A percentile compares a stretch with the other conserved stretches of the same genome.
Evolutionary conservation across 495 filamentous ascomycete genomes (phyloP).

Genomic region (Collariella sp.): DNA sequence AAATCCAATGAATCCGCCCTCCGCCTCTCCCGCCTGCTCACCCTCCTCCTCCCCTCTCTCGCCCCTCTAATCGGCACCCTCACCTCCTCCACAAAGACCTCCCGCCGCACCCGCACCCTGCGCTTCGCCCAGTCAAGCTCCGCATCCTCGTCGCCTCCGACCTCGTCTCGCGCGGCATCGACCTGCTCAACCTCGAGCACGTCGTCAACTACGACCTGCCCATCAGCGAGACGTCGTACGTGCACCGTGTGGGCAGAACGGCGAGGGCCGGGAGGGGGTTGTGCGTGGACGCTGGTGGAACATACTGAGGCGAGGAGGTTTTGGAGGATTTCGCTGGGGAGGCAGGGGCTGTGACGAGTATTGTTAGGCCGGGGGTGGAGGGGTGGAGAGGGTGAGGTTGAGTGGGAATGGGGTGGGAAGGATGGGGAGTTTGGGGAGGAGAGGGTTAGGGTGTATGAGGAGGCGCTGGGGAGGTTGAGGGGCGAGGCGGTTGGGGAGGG

Average conservation of each 20-base stretch:
- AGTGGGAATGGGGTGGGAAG: conserved; percentile 8
- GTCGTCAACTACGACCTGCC: conserved; percentile 96
- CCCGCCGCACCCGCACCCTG: conserved; percentile 51
- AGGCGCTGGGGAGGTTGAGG: conserved; percentile 46
- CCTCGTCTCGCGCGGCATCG: conserved; percentile 86
- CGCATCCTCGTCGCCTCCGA: conserved; percentile 82
- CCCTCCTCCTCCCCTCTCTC: conserved; percentile 53
- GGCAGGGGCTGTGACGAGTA: conserved; percentile 19
- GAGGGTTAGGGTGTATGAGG: conserved; percentile 50
- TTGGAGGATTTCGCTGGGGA: conserved; percentile 62
- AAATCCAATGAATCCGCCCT: conserved; percentile 77
- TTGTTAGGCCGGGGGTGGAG: conserved; percentile 10
- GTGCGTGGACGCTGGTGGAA: conserved; percentile 75
- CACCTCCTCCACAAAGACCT: conserved; percentile 61
- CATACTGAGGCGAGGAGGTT: conserved; percentile 80
- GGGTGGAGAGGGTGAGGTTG: conserved; percentile 26
- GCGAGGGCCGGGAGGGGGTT: conserved; percentile 74
- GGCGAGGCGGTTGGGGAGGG: conserved; percentile 34
- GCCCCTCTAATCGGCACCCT: conserved; percentile 55
- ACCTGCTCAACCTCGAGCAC: conserved; percentile 66
- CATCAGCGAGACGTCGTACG: conserved; percentile 66
- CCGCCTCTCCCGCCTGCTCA: conserved; percentile 70
- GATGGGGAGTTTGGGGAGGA: conserved; percentile 40
- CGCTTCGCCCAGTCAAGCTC: conserved; percentile 53
- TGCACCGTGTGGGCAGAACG: conserved; percentile 89